A percentile compares a stretch with the other conserved stretches of the same genome.
phyloP scores from a whole-genome alignment of 164 flowering plant genomes.

The Tinospora cordifolia region DNA sequence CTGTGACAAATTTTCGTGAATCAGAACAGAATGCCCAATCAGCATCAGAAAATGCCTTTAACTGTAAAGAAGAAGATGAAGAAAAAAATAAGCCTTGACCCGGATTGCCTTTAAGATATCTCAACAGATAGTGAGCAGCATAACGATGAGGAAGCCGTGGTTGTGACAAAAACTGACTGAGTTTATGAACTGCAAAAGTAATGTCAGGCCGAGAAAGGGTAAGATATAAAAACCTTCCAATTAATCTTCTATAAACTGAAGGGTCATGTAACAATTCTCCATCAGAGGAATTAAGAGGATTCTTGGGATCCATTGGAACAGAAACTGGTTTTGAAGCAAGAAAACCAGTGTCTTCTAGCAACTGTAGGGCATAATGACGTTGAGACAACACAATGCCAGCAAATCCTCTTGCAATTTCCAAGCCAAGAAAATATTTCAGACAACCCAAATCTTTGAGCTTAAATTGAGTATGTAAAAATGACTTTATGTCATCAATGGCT shows the following conservation, averaged over 20 bases:
- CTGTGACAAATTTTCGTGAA: neutral
- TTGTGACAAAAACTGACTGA: neutral
- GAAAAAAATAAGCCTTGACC: conserved; percentile 1
- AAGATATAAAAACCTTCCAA: too few species aligned
- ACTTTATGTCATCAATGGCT: neutral
- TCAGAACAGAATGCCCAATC: neutral
- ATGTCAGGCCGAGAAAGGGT: neutral
- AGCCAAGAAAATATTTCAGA: neutral
- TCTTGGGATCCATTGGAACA: conserved; percentile 1
- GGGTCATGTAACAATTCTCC: neutral
- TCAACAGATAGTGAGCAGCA: neutral
- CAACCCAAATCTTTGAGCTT: neutral
- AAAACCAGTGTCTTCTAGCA: neutral
- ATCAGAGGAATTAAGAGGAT: neutral
- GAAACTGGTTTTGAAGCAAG: neutral
- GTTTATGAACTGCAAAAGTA: neutral
- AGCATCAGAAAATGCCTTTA: neutral
- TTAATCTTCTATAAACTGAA: too few species aligned
- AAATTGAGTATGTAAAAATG: neutral
- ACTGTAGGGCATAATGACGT: neutral
- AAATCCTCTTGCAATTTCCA: neutral
- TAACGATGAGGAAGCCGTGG: neutral
- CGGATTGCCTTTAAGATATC: neutral
- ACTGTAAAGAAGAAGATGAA: neutral
- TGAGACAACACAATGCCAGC: conserved; percentile 1